Base-by-base conservation (phyloP, 176 grass and related monocot species). In the Zizania latifolia region DNA sequence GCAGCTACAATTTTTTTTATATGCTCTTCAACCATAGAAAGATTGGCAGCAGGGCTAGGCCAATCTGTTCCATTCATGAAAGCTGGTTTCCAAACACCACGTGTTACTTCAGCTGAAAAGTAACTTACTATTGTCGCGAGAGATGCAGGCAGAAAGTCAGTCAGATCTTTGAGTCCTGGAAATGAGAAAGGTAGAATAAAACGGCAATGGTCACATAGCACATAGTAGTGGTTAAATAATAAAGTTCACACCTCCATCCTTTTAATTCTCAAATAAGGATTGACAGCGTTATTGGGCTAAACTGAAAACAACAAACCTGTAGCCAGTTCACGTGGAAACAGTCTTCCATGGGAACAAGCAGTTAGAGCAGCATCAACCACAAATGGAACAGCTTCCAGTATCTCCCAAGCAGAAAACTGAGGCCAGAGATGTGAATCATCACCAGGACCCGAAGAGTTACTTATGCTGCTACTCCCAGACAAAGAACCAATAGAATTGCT, bases 61-160 rank as follows among this genome's bases (percentile, higher is more conserved):
- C 94, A 97, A 80, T 97, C 94, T 53, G 86, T 93, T 89, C 94
- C 94, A 83, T 97, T 97, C 94, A 97, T 97, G 75, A 78, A 97
- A 65, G 90, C 94, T 0, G 90, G 90, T 75, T 93, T 97, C 94
- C 94, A 97, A 82, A 97, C 94, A 35, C 94, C 94, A 45, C 90
- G 90, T 6, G 94, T 97, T 53, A 93, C 91, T 84, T 97, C 94
- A 39, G 94, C 90, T 22, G 94, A 97, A 77, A 97, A 97, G 83
- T 97, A 97, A 78, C 94, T 97, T 78, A 92, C 82, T 43, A 97
- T 97, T 60, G 94, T 91, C 62, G 88, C 94, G 66, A 82, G 82
- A 72, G 94, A 97, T 32, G 88, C 94, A 72, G 94, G 91, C 28
- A 97, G 78, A 72, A 89, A 92, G 85, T 97, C 94, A 58, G 86